Conservation (phyloP, 805 yeast genomes). For the Candida orba region DNA sequence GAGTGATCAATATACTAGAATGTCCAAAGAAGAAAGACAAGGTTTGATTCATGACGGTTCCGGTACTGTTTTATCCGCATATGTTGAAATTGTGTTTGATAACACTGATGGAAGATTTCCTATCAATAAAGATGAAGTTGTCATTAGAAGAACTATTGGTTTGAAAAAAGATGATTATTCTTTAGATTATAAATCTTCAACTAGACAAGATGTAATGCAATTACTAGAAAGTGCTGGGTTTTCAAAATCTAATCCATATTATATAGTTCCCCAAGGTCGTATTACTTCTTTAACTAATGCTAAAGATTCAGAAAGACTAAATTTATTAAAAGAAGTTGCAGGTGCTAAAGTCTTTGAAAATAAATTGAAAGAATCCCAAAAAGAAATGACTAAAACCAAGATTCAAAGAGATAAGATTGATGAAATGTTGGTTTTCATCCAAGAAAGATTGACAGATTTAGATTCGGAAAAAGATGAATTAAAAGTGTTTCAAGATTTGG, state of each 20-base stretch:
- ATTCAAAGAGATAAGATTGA: constrained; percentile 65
- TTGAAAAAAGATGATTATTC: constrained; percentile 87
- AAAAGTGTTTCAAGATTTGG: constrained; percentile 59
- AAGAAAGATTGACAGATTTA: constrained; percentile 67
- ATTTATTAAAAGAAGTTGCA: constrained; percentile 81
- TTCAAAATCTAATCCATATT: constrained; percentile 83
- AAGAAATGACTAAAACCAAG: constrained; percentile 70
- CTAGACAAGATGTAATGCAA: constrained; percentile 74
- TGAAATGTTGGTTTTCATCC: constrained; percentile 63
- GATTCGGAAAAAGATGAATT: constrained; percentile 75
- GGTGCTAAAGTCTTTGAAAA: constrained; percentile 90
- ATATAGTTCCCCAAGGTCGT: constrained; percentile 95
- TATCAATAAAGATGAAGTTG: constrained; percentile 51
- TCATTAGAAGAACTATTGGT: constrained; percentile 86
- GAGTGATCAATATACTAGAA: constrained; percentile 80
- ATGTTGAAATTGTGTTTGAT: constrained; percentile 84
- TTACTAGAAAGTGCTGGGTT: constrained; percentile 88
- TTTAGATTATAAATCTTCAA: constrained; percentile 69
- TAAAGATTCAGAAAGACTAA: constrained; percentile 73
- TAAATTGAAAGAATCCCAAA: constrained; percentile 68
- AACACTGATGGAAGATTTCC: constrained; percentile 67
- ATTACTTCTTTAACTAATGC: constrained; percentile 86
- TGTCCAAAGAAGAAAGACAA: constrained; percentile 80
- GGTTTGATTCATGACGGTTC: constrained; percentile 87
- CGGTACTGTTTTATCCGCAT: constrained; percentile 85